Base-by-base conservation (phyloP, 2,329 filamentous ascomycete species). In the Sporothrix phasma region DNA sequence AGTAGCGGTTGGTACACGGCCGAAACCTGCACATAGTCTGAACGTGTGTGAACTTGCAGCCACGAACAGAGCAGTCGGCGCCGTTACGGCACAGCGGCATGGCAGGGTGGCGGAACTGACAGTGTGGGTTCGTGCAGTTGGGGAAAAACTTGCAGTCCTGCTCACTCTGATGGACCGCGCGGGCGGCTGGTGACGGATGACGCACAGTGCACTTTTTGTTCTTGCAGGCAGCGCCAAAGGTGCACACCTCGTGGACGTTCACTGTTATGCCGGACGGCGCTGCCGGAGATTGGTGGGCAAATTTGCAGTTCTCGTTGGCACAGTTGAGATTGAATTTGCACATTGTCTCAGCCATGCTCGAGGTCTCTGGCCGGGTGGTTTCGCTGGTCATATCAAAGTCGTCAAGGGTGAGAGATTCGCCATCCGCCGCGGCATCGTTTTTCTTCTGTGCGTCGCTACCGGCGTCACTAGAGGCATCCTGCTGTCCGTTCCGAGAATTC, bases 311-410 rank as follows among this genome's bases (percentile, higher is more conserved):
- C 69, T 85, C 86, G 76, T 95, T 95, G 45, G 88, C 90, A 79
- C 94, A 99, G 67, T 84, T 81, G 62, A 94, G 79, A 77, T 97
- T 97, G 80, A 86, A 99, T 71, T 89, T 90, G 84, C 94, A 99
- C 67, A 93, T 79, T 15, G 81, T 88, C 58, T 89, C 84, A 5
- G 86, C 81, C n/a, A 79, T 78, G 71, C 80, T 84, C 43, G 72
- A 81, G 70, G 74, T 78, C 77, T 79, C 85, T 72, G 76, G 83
- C 76, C 76, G 79, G 69, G 74, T 73, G 2, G 58, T 62, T 77
- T 79, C 49, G 26, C 49, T 61, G 3, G 77, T 76, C 79, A 84
- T 85, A 53, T 91, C 88, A 26, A 87, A 79, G 66, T 92, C 88
- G 74, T 82, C 82, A 22, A 65, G 43, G n/a, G 39, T 43, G 80